phyloP scores from a whole-genome alignment of 495 filamentous ascomycete genomes.

The Podospora didyma region DNA sequence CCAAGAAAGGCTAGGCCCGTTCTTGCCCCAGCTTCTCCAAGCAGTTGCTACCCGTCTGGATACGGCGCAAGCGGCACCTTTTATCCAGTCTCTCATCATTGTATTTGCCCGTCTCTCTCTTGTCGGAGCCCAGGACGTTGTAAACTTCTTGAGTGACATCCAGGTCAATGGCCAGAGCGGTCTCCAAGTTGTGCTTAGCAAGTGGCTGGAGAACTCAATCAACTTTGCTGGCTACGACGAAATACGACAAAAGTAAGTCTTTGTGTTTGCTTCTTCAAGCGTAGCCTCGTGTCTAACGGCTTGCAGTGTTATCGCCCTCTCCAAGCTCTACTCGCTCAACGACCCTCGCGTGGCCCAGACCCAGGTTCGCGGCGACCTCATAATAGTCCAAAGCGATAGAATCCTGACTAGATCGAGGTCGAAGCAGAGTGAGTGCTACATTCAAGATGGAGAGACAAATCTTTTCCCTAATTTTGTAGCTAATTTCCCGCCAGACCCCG shows the following conservation, averaged over 20 bases:
- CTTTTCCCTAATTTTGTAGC: constrained; percentile 6
- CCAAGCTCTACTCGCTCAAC: constrained; percentile 80
- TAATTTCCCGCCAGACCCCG: constrained; percentile 57
- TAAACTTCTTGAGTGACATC: constrained; percentile 83
- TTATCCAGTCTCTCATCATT: constrained; percentile 86
- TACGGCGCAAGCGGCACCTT: constrained; percentile 72
- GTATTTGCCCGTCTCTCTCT: constrained; percentile 91
- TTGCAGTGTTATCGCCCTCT: constrained; percentile 76
- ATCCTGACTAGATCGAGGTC: constrained; percentile 92
- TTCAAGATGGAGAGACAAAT: background rate
- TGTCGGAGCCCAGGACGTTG: constrained; percentile 79
- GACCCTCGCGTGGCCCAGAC: constrained; percentile 77
- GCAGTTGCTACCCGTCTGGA: constrained; percentile 85
- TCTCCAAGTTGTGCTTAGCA: constrained; percentile 79
- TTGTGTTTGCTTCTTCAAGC: background rate
- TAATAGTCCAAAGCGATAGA: constrained; percentile 71
- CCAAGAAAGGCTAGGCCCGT: constrained; percentile 82
- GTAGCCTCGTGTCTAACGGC: constrained; percentile 38
- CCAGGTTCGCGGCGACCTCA: constrained; percentile 85
- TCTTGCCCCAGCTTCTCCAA: constrained; percentile 79
- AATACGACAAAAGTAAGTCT: constrained; percentile 82
- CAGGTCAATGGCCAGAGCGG: constrained; percentile 72
- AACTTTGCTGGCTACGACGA: constrained; percentile 96
- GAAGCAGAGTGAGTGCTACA: constrained; percentile 54
- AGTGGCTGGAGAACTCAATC: constrained; percentile 95